These are phyloP conservation scores for Tolypocladium ophioglossoides DNA, from an alignment of 2,329 filamentous ascomycete species.

Conservation along the genomic window DNA sequence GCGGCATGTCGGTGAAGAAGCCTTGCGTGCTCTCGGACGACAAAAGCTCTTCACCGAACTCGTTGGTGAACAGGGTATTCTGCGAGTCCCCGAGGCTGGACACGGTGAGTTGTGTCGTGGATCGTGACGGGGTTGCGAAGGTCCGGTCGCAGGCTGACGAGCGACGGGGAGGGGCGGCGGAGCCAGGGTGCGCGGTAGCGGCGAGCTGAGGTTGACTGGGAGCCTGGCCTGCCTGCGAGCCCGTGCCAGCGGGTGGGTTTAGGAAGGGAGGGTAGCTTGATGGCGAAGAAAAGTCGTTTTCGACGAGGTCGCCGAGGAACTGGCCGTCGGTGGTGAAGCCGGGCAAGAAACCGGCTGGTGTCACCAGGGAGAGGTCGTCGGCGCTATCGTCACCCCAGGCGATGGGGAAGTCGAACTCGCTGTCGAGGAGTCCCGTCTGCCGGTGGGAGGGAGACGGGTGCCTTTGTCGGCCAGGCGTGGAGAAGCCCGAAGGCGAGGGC, in stretches of 20 bases:
- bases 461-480: background rate
- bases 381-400: conserved; percentile 6
- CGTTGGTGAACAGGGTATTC: conserved; percentile 14
- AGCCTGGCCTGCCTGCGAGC: conserved; percentile 2
- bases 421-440: background rate
- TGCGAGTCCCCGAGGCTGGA: conserved; percentile 13
- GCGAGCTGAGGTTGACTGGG: conserved; percentile 2
- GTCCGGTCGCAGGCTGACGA: conserved; percentile 5
- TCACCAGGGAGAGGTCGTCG: background rate
- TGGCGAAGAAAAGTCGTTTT: conserved; percentile 23
- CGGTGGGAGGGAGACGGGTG: background rate
- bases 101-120: conserved; percentile 8
- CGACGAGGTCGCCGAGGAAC: conserved; percentile 14
- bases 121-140: conserved; percentile 11
- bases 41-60: conserved; percentile 15
- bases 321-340: conserved; percentile 9
- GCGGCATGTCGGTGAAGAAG: conserved; percentile 15
- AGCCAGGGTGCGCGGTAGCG: conserved; percentile 1
- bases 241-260: background rate
- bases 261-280: conserved; percentile 22
- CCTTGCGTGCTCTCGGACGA: conserved; percentile 13
- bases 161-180: conserved; percentile 5
- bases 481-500: background rate
- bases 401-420: background rate
- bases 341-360: background rate